Conservation (phyloP, 805 yeast genomes). For the Hanseniaspora lachancei region DNA sequence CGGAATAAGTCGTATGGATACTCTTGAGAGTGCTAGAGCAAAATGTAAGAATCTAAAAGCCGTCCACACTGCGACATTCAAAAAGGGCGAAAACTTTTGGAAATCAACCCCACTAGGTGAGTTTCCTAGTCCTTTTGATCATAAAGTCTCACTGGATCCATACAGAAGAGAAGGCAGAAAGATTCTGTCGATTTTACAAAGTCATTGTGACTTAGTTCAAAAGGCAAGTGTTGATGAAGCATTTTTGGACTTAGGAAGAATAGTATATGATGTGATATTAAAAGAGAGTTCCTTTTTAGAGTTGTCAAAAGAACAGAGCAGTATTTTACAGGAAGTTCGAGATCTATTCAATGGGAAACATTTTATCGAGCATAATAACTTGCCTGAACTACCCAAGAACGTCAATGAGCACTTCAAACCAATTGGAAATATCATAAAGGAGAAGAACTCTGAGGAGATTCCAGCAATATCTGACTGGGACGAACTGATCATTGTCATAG, state of each 20-base stretch:
- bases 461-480: conserved; percentile 53
- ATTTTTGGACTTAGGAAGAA: conserved; percentile 68
- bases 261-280: conserved; percentile 32
- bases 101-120: conserved; percentile 43
- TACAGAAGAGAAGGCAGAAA: conserved; percentile 78
- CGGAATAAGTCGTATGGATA: conserved; percentile 72
- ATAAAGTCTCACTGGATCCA: conserved; percentile 84
- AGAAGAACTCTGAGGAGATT: conserved; percentile 16
- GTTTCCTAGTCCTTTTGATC: conserved; percentile 34
- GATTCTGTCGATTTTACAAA: conserved; percentile 51
- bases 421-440: conserved; percentile 17
- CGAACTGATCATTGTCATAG: conserved; percentile 57
- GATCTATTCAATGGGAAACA: conserved; percentile 19
- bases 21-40: conserved; percentile 48
- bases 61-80: conserved; percentile 90
- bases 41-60: conserved; percentile 66
- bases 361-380: conserved; percentile 18
- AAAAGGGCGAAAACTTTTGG: conserved; percentile 78
- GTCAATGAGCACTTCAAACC: conserved; percentile 17
- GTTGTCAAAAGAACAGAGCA: conserved; percentile 16
- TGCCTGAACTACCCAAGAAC: conserved; percentile 18
- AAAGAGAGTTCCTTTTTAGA: conserved; percentile 6
- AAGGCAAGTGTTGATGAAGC: conserved; percentile 95
- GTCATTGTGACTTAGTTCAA: conserved; percentile 57
- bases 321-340: conserved; percentile 14